Base-by-base conservation (phyloP, 305 asterid species). In the Salvia sclarea region DNA sequence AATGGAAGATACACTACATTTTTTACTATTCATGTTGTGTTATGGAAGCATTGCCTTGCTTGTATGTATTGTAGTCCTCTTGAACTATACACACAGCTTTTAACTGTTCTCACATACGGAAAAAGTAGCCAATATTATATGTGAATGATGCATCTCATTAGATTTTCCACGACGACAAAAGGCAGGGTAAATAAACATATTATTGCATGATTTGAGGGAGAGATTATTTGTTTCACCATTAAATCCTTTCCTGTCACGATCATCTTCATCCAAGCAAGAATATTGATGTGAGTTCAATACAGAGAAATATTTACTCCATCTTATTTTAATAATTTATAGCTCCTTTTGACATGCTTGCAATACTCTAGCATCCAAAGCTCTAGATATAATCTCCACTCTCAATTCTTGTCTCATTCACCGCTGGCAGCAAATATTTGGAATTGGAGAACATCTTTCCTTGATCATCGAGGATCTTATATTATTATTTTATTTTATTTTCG, bases 231-330 rank as follows among this genome's bases (percentile, higher is more conserved):
- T 43, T n/a, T 43, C 28, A 11, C 35, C 18, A 68, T 45, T 68
- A 18, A 24, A 45, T 20, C 2, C 69, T n/a, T n/a, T n/a, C n/a
- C n/a, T n/a, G n/a, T n/a, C n/a, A n/a, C n/a, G 98, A 77, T 93
- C 98, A 38, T 65, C 80, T 78, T 88, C 98, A 79, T 93, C 98
- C 84, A 93, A 83, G 83, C 88, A 93, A n/a, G n/a, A n/a, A n/a
- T n/a, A n/a, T n/a, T 11, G 98, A 90, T 20, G 97, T 93, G 64
- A 90, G 96, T 81, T 93, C 98, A 25, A 53, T 70, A 44, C 54
- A 13, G 1, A 16, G 31, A 60, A 58, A 55, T n/a, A 70, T 62
- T 11, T 17, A 49, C 33, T 44, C 44, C 62, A 31, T 7, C 62
- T 12, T 8, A 7, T 8, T 5, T 7, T 10, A 20, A 44, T 45